Conservation (phyloP, 2,329 filamentous ascomycete species). For the Aspergillus persii region DNA sequence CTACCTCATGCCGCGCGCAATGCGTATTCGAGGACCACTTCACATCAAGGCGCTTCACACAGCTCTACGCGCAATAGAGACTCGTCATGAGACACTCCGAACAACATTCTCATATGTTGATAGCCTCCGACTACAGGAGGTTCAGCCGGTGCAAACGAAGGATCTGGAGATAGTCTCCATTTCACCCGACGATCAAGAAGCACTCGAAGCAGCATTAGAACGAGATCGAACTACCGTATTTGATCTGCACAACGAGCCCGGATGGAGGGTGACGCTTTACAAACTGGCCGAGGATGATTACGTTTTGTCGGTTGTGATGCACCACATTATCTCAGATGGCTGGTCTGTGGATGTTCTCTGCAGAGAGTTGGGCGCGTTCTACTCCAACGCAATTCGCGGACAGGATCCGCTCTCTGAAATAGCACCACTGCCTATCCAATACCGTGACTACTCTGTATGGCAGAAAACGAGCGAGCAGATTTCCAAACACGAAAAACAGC, state of each 20-base stretch:
- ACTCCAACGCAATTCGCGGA: not conserved
- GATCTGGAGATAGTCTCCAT: not conserved
- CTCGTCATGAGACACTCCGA: slow-evolving; percentile 7
- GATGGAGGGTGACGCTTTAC: not conserved
- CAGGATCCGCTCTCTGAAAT: not conserved
- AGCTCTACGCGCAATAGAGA: not conserved
- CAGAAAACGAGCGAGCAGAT: not conserved
- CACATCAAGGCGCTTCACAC: slow-evolving; percentile 1
- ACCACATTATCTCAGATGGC: slow-evolving; percentile 7
- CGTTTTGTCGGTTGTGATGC: slow-evolving; percentile 1
- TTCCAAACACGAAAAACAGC: not conserved
- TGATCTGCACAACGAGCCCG: not conserved
- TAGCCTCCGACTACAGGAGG: too few relatives aligned
- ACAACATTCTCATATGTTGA: not conserved
- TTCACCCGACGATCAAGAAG: not conserved
- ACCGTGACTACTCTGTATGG: slow-evolving; percentile 6
- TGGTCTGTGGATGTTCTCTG: slow-evolving; percentile 3
- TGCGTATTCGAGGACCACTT: not conserved
- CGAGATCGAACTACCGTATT: not conserved
- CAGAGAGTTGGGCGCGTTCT: not conserved
- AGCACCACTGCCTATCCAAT: slow-evolving; percentile 2
- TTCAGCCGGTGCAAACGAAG: not conserved
- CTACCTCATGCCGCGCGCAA: slow-evolving; percentile 1
- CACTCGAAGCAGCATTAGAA: not conserved
- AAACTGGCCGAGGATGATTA: not conserved